Conservation (phyloP, 2,329 filamentous ascomycete genomes). For the Trichoderma hamatum region DNA sequence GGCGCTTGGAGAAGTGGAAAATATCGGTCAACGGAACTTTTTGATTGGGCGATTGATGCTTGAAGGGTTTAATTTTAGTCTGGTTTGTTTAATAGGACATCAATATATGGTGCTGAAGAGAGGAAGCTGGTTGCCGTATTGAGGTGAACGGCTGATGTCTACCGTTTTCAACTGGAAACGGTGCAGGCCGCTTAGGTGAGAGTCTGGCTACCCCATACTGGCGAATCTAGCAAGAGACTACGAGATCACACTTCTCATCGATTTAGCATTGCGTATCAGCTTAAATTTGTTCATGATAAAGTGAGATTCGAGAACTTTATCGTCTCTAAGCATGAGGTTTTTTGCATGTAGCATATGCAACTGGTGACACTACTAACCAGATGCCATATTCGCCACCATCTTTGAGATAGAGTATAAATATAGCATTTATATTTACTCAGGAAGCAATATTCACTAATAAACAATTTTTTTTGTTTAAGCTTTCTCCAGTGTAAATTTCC, state of each 20-base stretch:
- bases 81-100: background rate
- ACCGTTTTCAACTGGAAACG: slow-evolving; percentile 3
- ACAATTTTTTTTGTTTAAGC: background rate
- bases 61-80: background rate
- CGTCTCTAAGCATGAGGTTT: background rate
- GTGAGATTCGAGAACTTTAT: background rate
- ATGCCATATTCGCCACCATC: too few species aligned
- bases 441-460: too few species aligned
- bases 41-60: background rate
- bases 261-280: background rate
- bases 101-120: background rate
- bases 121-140: background rate
- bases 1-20: background rate
- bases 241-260: background rate
- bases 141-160: background rate
- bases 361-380: background rate
- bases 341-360: background rate
- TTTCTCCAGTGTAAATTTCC: too few species aligned
- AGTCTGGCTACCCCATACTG: background rate
- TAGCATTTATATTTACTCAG: too few species aligned
- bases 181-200: background rate
- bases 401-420: too few species aligned
- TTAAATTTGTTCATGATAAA: background rate
- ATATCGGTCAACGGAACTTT: background rate
- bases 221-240: background rate